Conservation (phyloP, 2,329 filamentous ascomycete genomes). For the Bipolaris victoriae region DNA sequence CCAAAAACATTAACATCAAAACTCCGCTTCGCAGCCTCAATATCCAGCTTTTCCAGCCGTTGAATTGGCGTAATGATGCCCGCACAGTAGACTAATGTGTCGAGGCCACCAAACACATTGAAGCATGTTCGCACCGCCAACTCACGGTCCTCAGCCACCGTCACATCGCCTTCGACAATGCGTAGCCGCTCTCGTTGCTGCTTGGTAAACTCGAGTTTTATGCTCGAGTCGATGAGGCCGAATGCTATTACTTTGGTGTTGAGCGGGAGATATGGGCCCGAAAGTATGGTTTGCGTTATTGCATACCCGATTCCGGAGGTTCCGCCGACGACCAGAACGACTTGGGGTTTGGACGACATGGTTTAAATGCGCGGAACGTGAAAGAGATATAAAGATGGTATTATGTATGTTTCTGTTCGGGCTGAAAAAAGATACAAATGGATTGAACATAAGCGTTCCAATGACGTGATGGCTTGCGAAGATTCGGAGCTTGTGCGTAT, state of each 20-base stretch:
- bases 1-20: conserved; percentile 38
- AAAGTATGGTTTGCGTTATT: conserved; percentile 22
- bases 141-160: conserved; percentile 12
- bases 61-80: conserved; percentile 33
- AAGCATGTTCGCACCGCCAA: conserved; percentile 22
- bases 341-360: conserved; percentile 18
- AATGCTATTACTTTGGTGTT: conserved; percentile 16
- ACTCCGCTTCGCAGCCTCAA: conserved; percentile 23
- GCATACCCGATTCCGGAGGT: conserved; percentile 32
- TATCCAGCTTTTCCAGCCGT: conserved; percentile 25
- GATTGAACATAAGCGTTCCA: neutral
- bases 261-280: conserved; percentile 7
- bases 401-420: neutral
- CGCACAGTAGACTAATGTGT: conserved; percentile 35
- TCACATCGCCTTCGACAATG: conserved; percentile 18
- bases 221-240: conserved; percentile 13
- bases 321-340: conserved; percentile 35
- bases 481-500: conserved; percentile 13
- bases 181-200: conserved; percentile 14
- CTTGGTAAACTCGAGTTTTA: conserved; percentile 16
- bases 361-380: neutral
- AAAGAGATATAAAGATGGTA: neutral
- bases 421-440: neutral
- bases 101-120: conserved; percentile 23
- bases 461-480: conserved; percentile 1